Conservation (phyloP, 192 early-diverging fungal genomes). For the Phlyctochytrium bullatum region DNA sequence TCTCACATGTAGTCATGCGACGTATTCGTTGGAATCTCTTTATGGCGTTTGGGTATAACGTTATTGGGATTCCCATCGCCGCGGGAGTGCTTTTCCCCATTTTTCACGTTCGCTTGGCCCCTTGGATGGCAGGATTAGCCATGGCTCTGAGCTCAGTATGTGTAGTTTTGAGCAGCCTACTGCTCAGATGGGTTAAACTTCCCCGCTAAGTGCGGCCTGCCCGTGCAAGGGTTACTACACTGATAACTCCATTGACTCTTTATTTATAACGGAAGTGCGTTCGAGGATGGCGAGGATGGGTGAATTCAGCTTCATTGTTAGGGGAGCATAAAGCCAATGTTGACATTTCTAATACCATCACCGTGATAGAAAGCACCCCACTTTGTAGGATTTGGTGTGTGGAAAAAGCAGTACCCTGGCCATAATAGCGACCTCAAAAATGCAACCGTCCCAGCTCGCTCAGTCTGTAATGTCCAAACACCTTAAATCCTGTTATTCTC, state of each 20-base stretch:
- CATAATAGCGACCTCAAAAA: slow-evolving; percentile 51
- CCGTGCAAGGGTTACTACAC: too few relatives aligned
- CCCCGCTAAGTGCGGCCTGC: too few relatives aligned
- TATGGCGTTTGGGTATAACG: slow-evolving; percentile 89
- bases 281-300: not conserved
- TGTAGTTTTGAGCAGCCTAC: slow-evolving; percentile 78
- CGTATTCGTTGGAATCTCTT: slow-evolving; percentile 84
- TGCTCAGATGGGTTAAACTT: slow-evolving; percentile 43
- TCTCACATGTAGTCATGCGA: slow-evolving; percentile 72
- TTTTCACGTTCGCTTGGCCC: slow-evolving; percentile 57
- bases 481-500: too few relatives aligned
- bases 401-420: slow-evolving; percentile 57
- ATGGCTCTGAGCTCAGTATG: slow-evolving; percentile 87
- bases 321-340: slow-evolving; percentile 56
- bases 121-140: slow-evolving; percentile 82
- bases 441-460: slow-evolving; percentile 41
- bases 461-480: slow-evolving; percentile 49
- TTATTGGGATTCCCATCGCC: slow-evolving; percentile 84
- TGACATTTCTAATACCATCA: slow-evolving; percentile 45
- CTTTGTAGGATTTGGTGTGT: slow-evolving; percentile 41
- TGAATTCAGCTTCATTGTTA: too few relatives aligned
- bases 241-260: too few relatives aligned
- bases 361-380: slow-evolving; percentile 54
- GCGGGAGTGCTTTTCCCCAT: slow-evolving; percentile 69
- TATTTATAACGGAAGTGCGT: not conserved